Conservation (phyloP, 164 flowering plant genomes). For the Santalum album region DNA sequence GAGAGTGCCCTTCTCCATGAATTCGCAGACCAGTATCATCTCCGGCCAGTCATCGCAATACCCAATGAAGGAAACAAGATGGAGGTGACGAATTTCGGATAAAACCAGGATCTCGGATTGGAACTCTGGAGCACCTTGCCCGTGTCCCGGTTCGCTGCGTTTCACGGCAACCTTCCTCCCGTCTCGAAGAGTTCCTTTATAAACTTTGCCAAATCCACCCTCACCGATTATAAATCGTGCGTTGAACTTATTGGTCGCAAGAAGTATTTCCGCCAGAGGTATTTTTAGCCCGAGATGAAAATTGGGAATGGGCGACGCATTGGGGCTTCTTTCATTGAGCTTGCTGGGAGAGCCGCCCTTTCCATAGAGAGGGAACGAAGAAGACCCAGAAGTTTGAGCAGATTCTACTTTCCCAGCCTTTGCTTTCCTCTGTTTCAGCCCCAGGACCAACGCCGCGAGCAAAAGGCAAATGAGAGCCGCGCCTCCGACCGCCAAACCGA, state of each 20-base stretch:
- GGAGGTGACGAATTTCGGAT: slow-evolving; percentile 24
- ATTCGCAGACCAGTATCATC: slow-evolving; percentile 18
- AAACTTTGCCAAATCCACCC: slow-evolving; percentile 39
- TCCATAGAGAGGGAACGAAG: slow-evolving; percentile 4
- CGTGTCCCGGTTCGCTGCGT: slow-evolving; percentile 21
- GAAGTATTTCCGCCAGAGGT: slow-evolving; percentile 19
- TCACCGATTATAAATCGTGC: slow-evolving; percentile 20
- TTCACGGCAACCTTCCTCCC: slow-evolving; percentile 31
- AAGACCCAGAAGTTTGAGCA: slow-evolving; percentile 5
- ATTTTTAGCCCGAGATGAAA: slow-evolving; percentile 21
- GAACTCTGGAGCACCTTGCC: slow-evolving; percentile 29
- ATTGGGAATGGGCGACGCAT: slow-evolving; percentile 12
- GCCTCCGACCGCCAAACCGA: slow-evolving; percentile 19
- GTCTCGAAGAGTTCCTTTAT: slow-evolving; percentile 16
- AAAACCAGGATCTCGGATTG: slow-evolving; percentile 24
- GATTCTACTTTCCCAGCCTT: slow-evolving; percentile 13
- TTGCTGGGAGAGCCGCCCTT: slow-evolving; percentile 14
- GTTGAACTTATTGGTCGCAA: slow-evolving; percentile 24
- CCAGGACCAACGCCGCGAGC: slow-evolving; percentile 1
- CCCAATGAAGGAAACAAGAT: slow-evolving; percentile 34
- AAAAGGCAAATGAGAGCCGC: slow-evolving; percentile 5
- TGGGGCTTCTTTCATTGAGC: slow-evolving; percentile 3
- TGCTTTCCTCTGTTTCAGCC: slow-evolving; percentile 11
- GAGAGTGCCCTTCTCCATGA: slow-evolving; percentile 1
- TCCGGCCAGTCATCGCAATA: slow-evolving; percentile 29